Conservation (phyloP, 139 green algal genomes). For the Closterium sp. region DNA sequence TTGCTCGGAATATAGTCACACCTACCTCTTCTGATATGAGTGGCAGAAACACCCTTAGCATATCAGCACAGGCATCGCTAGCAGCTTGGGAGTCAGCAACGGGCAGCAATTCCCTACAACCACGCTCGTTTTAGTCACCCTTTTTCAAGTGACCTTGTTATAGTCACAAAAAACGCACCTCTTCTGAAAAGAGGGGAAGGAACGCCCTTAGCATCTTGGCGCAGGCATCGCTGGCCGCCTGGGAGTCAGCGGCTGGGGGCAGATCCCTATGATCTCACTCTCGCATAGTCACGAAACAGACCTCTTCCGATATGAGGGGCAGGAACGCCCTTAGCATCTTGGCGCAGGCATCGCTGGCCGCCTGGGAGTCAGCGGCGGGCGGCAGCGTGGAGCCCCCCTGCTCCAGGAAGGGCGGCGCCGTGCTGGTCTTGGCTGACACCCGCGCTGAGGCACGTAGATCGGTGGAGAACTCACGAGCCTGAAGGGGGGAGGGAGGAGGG, state of each 20-base stretch:
- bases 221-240: not conserved
- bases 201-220: not conserved
- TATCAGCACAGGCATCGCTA: not conserved
- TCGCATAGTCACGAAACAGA: not conserved
- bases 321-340: not conserved
- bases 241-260: not conserved
- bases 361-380: not conserved
- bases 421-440: not conserved
- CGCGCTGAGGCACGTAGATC: not conserved
- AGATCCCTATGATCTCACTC: too few species aligned
- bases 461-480: not conserved
- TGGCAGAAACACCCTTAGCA: not conserved
- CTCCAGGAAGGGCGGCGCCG: not conserved
- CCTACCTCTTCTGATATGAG: not conserved
- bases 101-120: not conserved
- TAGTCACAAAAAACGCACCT: not conserved
- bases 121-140: too few species aligned
- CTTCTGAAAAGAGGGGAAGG: not conserved
- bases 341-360: not conserved
- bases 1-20: too few species aligned
- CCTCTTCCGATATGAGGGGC: not conserved
- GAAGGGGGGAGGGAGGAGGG: not conserved
- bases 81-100: not conserved
- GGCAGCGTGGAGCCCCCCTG: not conserved
- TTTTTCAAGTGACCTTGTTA: too few species aligned